A percentile compares a stretch with the other conserved stretches of the same genome.
phyloP scores from a whole-genome alignment of 108 stramenopile species.

The Skeletonema costatum region DNA sequence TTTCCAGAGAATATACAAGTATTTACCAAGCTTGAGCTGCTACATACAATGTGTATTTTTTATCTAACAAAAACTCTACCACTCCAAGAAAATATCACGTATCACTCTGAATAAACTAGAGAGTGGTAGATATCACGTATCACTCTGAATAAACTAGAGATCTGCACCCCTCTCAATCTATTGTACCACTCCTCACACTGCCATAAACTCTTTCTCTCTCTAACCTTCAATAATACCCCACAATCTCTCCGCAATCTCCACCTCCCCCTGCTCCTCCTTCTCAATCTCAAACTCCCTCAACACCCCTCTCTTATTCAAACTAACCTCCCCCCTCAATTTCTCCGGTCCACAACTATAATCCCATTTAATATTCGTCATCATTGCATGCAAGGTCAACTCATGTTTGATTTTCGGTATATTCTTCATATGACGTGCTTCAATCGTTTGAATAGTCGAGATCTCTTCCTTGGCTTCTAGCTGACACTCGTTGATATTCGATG shows the following conservation, averaged over 20 bases:
- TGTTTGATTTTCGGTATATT: constrained; percentile 6
- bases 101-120: too few relatives aligned
- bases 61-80: too few relatives aligned
- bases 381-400: constrained; percentile 11
- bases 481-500: too few relatives aligned
- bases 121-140: too few relatives aligned
- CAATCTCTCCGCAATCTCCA: constrained; percentile 28
- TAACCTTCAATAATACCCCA: constrained; percentile 36
- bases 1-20: too few relatives aligned
- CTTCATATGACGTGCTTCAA: constrained; percentile 3
- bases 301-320: constrained; percentile 7
- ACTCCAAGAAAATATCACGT: too few relatives aligned
- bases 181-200: too few relatives aligned
- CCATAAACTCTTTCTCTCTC: too few relatives aligned
- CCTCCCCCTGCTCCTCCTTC: background rate
- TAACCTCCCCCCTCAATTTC: constrained; percentile 35
- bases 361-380: constrained; percentile 43
- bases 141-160: too few relatives aligned
- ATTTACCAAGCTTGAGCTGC: too few relatives aligned
- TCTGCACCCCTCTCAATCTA: too few relatives aligned
- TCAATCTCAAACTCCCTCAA: constrained; percentile 28
- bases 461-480: background rate
- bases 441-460: constrained; percentile 4
- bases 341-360: constrained; percentile 11
- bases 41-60: too few relatives aligned